Percentiles rank a stretch among this genome's conserved stretches.
Evolutionary conservation across 2,329 filamentous ascomycete genomes (phyloP).

Genomic region (Neofusicoccum cordaticola): DNA sequence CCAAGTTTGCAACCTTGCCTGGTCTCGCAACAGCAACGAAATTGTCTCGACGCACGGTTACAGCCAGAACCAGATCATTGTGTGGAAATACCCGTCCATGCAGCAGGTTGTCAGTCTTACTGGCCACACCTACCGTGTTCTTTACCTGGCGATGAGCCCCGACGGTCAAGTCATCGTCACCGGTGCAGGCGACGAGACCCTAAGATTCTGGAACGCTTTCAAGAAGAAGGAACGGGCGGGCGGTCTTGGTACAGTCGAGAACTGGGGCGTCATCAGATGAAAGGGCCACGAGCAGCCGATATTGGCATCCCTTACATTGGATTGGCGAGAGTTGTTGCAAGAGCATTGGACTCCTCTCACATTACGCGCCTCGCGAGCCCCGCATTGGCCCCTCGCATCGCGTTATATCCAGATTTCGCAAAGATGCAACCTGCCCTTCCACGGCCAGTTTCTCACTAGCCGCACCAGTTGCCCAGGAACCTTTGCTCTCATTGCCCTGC

Average conservation of each 20-base stretch:
- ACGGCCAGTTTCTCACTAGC: no score
- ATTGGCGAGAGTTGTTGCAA: neutral
- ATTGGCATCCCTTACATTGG: neutral
- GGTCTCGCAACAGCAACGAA: conserved; percentile 97
- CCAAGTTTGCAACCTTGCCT: conserved; percentile 97
- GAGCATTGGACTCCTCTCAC: neutral
- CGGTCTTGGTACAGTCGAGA: conserved; percentile 58
- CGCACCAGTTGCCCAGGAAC: neutral
- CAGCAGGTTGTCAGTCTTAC: conserved; percentile 93
- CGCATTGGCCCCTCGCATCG: neutral
- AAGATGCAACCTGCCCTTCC: neutral
- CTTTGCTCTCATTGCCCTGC: neutral
- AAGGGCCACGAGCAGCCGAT: neutral
- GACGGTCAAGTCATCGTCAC: conserved; percentile 93
- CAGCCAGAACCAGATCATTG: conserved; percentile 96
- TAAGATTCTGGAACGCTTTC: conserved; percentile 97
- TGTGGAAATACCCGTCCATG: conserved; percentile 99
- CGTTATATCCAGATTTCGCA: neutral
- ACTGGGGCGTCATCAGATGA: conserved; percentile 78
- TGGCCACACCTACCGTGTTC: conserved; percentile 91
- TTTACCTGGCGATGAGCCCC: conserved; percentile 96
- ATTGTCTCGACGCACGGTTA: conserved; percentile 97
- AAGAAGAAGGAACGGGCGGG: conserved; percentile 71
- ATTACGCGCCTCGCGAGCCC: neutral
- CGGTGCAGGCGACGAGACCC: conserved; percentile 90